Percentiles rank a stretch among this genome's conserved stretches.
phyloP scores from a whole-genome alignment of 495 filamentous ascomycete genomes.

The Platismatia glauca region DNA sequence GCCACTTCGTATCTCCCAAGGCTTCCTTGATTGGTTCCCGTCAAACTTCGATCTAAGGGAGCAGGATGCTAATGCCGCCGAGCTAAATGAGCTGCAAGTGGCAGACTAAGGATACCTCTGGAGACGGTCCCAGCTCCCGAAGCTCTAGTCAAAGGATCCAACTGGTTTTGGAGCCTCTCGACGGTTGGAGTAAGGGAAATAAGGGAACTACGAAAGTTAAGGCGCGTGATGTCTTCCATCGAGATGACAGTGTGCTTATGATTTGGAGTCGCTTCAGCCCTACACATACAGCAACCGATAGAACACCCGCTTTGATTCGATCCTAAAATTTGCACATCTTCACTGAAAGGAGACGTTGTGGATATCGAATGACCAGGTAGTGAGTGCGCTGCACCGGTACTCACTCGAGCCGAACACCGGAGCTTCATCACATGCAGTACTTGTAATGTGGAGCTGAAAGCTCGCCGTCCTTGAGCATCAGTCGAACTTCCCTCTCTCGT shows the following conservation, averaged over 20 bases:
- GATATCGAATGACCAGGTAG: neutral
- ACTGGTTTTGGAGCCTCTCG: neutral
- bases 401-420: neutral
- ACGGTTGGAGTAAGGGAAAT: neutral
- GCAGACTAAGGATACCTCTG: neutral
- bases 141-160: neutral
- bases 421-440: neutral
- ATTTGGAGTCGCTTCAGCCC: neutral
- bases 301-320: neutral
- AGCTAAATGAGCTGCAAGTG: neutral
- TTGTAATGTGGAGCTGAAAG: neutral
- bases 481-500: neutral
- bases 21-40: neutral
- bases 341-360: neutral
- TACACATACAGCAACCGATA: neutral
- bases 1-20: neutral
- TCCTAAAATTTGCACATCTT: neutral
- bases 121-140: neutral
- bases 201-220: neutral
- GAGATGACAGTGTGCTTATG: neutral
- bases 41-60: neutral
- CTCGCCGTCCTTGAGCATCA: neutral
- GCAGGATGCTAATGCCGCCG: neutral
- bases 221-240: neutral
- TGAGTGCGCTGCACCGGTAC: neutral